Evolutionary conservation across 2,329 filamentous ascomycete genomes (phyloP).

Genomic region (Acrodontium crateriforme): DNA sequence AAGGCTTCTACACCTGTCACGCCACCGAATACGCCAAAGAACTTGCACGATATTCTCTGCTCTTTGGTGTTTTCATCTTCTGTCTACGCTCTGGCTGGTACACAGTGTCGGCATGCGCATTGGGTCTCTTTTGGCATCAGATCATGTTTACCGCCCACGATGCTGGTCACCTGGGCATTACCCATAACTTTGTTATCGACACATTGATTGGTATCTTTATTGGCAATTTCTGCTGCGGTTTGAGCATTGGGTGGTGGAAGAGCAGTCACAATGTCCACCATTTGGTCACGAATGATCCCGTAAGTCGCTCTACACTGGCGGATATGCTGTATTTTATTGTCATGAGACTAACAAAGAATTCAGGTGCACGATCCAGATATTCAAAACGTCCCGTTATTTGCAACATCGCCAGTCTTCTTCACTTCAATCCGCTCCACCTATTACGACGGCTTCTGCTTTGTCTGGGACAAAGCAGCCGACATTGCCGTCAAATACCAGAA

Average conservation of each 20-base stretch:
- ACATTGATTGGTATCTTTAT: slow-evolving; percentile 49
- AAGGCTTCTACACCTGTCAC: slow-evolving; percentile 45
- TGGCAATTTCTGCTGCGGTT: slow-evolving; percentile 50
- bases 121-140: slow-evolving; percentile 55
- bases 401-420: slow-evolving; percentile 70
- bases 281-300: slow-evolving; percentile 49
- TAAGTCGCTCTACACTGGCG: too few relatives aligned
- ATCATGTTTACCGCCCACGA: slow-evolving; percentile 57
- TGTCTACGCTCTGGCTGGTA: slow-evolving; percentile 41
- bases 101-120: slow-evolving; percentile 40
- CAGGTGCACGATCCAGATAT: too few relatives aligned
- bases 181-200: slow-evolving; percentile 43
- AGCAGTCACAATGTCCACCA: slow-evolving; percentile 56
- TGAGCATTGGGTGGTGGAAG: slow-evolving; percentile 59
- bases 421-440: too few relatives aligned
- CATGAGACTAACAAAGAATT: too few relatives aligned
- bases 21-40: slow-evolving; percentile 49
- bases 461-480: slow-evolving; percentile 61
- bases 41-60: slow-evolving; percentile 38
- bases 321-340: too few relatives aligned
- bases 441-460: too few relatives aligned
- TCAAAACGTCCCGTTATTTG: slow-evolving; percentile 68
- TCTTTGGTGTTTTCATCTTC: slow-evolving; percentile 38
- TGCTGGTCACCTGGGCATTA: slow-evolving; percentile 50
- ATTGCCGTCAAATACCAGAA: slow-evolving; percentile 60